Evolutionary conservation across 192 early-diverging fungal species (phyloP).

Genomic region (Entomortierella chlamydospora): DNA sequence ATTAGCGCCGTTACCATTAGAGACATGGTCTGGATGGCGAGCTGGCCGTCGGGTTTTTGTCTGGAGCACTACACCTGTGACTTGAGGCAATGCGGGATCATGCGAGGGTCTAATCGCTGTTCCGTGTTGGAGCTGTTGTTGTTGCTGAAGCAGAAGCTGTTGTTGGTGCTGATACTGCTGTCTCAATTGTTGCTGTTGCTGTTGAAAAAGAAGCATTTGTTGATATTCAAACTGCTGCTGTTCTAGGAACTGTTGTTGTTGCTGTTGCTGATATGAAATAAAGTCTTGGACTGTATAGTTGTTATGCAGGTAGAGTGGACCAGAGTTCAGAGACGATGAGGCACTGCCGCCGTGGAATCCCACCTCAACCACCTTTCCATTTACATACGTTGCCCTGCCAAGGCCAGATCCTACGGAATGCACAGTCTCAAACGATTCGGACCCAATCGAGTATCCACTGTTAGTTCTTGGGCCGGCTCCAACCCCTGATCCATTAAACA

Average conservation of each 20-base stretch:
- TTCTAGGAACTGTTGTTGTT: conserved; percentile 48
- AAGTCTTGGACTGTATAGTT: conserved; percentile 50
- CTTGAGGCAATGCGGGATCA: conserved; percentile 12
- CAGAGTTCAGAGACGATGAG: background rate
- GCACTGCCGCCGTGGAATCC: conserved; percentile 24
- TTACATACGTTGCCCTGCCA: conserved; percentile 41
- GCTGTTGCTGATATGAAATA: conserved; percentile 54
- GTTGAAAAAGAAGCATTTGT: conserved; percentile 48
- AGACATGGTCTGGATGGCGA: conserved; percentile 29
- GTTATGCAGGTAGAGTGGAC: conserved; percentile 24
- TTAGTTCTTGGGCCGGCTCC: conserved; percentile 24
- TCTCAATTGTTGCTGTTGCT: conserved; percentile 44
- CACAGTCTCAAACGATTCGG: conserved; percentile 24
- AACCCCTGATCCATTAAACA: conserved; percentile 6
- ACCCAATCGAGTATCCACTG: conserved; percentile 46
- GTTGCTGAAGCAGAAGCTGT: conserved; percentile 24
- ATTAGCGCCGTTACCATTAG: background rate
- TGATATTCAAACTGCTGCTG: conserved; percentile 52
- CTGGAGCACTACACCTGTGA: conserved; percentile 32
- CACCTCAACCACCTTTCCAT: conserved; percentile 38
- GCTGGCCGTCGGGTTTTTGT: conserved; percentile 40
- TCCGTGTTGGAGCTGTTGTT: conserved; percentile 19
- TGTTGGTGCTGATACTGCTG: conserved; percentile 39
- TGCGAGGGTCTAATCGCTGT: conserved; percentile 1
- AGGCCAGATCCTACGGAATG: conserved; percentile 35